Evolutionary conservation across 441 rosid genomes (phyloP).

Genomic region (Francoa sonchifolia): DNA sequence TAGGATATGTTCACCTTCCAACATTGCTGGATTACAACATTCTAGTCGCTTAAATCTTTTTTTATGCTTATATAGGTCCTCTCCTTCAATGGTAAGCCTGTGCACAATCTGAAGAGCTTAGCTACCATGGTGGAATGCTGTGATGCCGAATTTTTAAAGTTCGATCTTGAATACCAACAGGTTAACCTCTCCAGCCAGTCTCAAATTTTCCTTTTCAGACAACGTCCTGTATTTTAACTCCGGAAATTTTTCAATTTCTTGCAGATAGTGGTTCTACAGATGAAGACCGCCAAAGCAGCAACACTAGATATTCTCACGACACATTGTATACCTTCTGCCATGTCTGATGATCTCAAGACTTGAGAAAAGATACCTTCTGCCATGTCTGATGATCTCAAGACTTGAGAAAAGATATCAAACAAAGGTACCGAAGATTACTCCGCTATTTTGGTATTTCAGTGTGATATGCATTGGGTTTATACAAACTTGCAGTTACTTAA

Average conservation of each 20-base stretch:
- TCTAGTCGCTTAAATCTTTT: slow-evolving; percentile 15
- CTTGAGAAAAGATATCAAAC: slow-evolving; percentile 36
- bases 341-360: slow-evolving; percentile 78
- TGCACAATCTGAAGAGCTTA: slow-evolving; percentile 72
- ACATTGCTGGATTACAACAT: too few species aligned
- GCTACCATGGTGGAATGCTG: slow-evolving; percentile 79
- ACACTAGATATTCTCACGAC: slow-evolving; percentile 69
- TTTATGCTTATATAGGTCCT: slow-evolving; percentile 44
- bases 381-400: slow-evolving; percentile 79
- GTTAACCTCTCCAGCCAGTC: too few species aligned
- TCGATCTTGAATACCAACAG: slow-evolving; percentile 81
- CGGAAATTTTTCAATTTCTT: slow-evolving; percentile 11
- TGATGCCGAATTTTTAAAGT: slow-evolving; percentile 60
- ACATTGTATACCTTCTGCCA: slow-evolving; percentile 81
- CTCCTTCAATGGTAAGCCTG: slow-evolving; percentile 74
- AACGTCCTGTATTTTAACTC: too few species aligned
- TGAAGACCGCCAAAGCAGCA: slow-evolving; percentile 63
- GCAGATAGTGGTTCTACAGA: slow-evolving; percentile 65
- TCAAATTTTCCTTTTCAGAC: too few species aligned
- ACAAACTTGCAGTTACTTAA: too few species aligned
- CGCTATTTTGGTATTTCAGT: too few species aligned
- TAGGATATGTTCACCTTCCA: too few species aligned
- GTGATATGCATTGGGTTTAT: too few species aligned
- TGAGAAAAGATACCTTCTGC: slow-evolving; percentile 50
- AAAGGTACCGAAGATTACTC: too few species aligned